phyloP scores from a whole-genome alignment of 176 grass and related monocot species.

The Hordeum marinum region DNA sequence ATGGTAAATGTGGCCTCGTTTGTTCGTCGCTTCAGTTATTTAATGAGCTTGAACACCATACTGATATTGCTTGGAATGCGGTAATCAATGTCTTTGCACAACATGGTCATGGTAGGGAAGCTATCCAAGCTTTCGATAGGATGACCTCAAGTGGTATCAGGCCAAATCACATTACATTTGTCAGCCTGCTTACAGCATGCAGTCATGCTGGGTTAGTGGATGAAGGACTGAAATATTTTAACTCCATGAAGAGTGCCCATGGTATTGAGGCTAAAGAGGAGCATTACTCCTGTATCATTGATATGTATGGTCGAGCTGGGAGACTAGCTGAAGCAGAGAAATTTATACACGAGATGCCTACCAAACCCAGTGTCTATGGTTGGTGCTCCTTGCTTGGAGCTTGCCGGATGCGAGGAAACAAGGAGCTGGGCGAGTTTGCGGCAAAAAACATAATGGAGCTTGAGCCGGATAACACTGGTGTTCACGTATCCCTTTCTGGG shows the following conservation, averaged over 20 bases:
- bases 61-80: slow-evolving; percentile 48
- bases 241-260: slow-evolving; percentile 50
- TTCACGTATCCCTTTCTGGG: slow-evolving; percentile 56
- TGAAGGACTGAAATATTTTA: slow-evolving; percentile 44
- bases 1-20: slow-evolving; percentile 58
- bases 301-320: slow-evolving; percentile 67
- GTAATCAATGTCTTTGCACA: slow-evolving; percentile 44
- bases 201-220: slow-evolving; percentile 67
- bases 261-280: slow-evolving; percentile 50
- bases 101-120: slow-evolving; percentile 51
- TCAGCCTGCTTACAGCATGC: slow-evolving; percentile 60
- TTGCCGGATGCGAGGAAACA: slow-evolving; percentile 57
- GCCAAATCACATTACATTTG: slow-evolving; percentile 62
- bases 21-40: slow-evolving; percentile 47
- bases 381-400: slow-evolving; percentile 72
- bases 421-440: slow-evolving; percentile 54
- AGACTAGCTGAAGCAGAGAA: slow-evolving; percentile 52
- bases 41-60: slow-evolving; percentile 34
- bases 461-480: slow-evolving; percentile 50
- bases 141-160: slow-evolving; percentile 45
- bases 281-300: slow-evolving; percentile 66
- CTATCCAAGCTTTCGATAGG: slow-evolving; percentile 37
- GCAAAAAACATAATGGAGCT: slow-evolving; percentile 62
- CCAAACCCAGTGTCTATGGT: slow-evolving; percentile 53
- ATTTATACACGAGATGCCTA: slow-evolving; percentile 52